Conservation (phyloP, 306 rosid genomes). For the Dryas drummondii region DNA sequence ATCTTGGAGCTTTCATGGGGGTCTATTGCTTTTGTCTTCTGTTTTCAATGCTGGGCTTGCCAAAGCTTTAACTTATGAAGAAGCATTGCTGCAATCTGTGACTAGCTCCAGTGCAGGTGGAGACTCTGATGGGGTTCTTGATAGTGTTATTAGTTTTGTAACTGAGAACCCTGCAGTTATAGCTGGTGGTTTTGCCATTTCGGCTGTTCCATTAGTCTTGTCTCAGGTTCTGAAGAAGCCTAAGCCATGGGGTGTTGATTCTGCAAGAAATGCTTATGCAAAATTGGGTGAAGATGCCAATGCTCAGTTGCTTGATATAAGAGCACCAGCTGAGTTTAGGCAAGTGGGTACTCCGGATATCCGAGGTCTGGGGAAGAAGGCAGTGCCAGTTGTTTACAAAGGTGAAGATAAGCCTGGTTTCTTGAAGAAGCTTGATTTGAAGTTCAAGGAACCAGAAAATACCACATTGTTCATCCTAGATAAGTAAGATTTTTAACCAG, state of each 20-base stretch:
- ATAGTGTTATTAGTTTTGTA: slow-evolving; percentile 52
- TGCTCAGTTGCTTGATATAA: slow-evolving; percentile 85
- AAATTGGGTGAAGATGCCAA: slow-evolving; percentile 66
- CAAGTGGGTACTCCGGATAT: slow-evolving; percentile 73
- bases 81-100: slow-evolving; percentile 51
- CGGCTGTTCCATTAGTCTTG: slow-evolving; percentile 74
- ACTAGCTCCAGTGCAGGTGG: slow-evolving; percentile 29
- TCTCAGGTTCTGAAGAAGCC: slow-evolving; percentile 69
- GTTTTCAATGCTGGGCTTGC: slow-evolving; percentile 53
- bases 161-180: slow-evolving; percentile 67
- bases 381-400: slow-evolving; percentile 58
- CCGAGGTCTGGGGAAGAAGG: slow-evolving; percentile 69
- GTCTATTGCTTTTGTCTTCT: slow-evolving; percentile 60
- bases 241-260: slow-evolving; percentile 87
- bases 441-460: slow-evolving; percentile 85
- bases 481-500: slow-evolving; percentile 58
- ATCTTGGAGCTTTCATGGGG: slow-evolving; percentile 44
- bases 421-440: slow-evolving; percentile 70
- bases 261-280: slow-evolving; percentile 77
- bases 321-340: slow-evolving; percentile 61
- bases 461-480: slow-evolving; percentile 91
- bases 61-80: slow-evolving; percentile 76
- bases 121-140: slow-evolving; percentile 57
- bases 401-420: slow-evolving; percentile 84
- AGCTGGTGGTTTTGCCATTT: slow-evolving; percentile 68